Evolutionary conservation across 2,329 filamentous ascomycete genomes (phyloP).

Genomic region (Ophiostoma novo-ulmi): DNA sequence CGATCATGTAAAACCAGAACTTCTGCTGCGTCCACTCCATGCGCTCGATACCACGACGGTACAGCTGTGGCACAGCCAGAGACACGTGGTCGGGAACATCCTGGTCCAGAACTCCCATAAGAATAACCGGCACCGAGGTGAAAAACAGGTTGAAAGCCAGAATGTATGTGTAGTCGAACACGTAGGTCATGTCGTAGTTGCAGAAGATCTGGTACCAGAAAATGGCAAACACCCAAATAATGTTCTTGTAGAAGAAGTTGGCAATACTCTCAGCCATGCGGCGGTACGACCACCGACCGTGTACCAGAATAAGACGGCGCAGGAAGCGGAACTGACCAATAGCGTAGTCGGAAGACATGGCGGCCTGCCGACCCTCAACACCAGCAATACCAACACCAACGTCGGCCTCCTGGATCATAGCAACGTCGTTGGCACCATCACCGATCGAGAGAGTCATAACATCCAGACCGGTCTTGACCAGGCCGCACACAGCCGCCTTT

Average conservation of each 20-base stretch:
- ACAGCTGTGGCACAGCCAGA: constrained; percentile 88
- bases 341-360: constrained; percentile 94
- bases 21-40: constrained; percentile 94
- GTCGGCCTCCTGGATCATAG: constrained; percentile 96
- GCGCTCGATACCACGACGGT: constrained; percentile 90
- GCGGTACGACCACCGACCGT: constrained; percentile 94
- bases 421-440: constrained; percentile 91
- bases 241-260: constrained; percentile 99
- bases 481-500: constrained; percentile 91
- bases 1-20: constrained; percentile 96
- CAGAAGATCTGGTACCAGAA: constrained; percentile 98
- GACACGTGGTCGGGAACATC: constrained; percentile 94
- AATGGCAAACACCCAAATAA: constrained; percentile 92
- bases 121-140: constrained; percentile 87
- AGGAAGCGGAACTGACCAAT: constrained; percentile 92
- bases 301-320: constrained; percentile 77
- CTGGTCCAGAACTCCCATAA: constrained; percentile 96
- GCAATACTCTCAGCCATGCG: constrained; percentile 87
- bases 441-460: constrained; percentile 94
- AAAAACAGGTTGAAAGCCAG: constrained; percentile 95
- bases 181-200: constrained; percentile 93
- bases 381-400: constrained; percentile 95
- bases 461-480: constrained; percentile 92
- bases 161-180: constrained; percentile 98
- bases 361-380: constrained; percentile 85